Base-by-base conservation (phyloP, 2,329 filamentous ascomycete genomes). In the Alternaria rosae region DNA sequence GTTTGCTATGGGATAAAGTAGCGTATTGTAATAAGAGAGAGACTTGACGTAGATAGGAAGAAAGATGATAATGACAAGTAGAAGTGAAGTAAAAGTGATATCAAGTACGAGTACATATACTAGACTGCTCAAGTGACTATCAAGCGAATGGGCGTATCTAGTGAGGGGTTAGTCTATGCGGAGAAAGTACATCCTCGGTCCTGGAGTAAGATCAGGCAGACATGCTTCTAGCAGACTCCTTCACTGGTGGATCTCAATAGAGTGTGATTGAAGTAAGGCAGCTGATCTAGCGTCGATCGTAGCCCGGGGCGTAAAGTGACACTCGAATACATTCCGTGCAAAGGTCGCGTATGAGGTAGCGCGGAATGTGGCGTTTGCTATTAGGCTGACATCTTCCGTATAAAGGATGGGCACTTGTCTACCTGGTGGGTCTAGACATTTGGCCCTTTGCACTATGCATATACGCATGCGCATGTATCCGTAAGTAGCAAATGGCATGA, bases 111-210 rank as follows among this genome's bases (percentile, higher is more conserved):
- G 23, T 23, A 30, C 32, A 43, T 48, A 9, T 32, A 57, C 13
- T 51, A 9, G 20, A 12, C 12, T 56, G n/a, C 3, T 17, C 11
- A 28, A 10, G 17, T 43, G 4, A 48, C 35, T n/a, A 8, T 28
- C 23, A 15, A 38, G 44, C 50, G n/a, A 35, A 48, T 5, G 12
- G 17, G 28, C 32, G 23, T 25, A 23, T 17, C 15, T 50, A 41
- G 32, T 62, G 58, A 52, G 38, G 47, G 47, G 47, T 15, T 41
- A 38, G 1, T n/a, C 28, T 9, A 26, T 54, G 56, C 47, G 44
- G 50, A 59, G 47, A 51, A 51, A 21, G 28, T 53, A 55, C 30
- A 61, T 61, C 58, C 64, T 66, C 58, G 61, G 61, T 21, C 47
- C 25, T 48, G 11, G 50, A 50, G 8, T 60, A 53, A 52, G 54